phyloP scores from a whole-genome alignment of 306 rosid species.

The Cucumis melo region DNA sequence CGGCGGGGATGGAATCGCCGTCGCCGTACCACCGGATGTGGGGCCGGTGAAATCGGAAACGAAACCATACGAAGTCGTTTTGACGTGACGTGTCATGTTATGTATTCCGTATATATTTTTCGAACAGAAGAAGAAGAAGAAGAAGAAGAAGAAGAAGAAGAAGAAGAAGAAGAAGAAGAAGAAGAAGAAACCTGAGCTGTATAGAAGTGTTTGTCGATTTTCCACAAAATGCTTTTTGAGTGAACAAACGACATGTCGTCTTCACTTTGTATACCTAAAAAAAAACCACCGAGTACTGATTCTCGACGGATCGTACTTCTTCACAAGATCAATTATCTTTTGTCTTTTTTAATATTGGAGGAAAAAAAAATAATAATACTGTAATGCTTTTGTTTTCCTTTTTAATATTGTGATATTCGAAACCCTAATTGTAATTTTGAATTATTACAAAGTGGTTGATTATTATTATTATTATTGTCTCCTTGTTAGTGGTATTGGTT shows the following conservation, averaged over 20 bases:
- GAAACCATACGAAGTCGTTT: not conserved
- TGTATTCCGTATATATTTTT: not conserved
- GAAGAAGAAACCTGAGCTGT: not conserved
- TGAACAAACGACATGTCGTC: slow-evolving; percentile 7
- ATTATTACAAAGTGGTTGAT: not conserved
- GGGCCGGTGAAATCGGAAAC: slow-evolving; percentile 13
- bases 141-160: not conserved
- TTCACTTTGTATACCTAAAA: not conserved
- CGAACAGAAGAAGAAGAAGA: not conserved
- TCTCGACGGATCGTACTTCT: not conserved
- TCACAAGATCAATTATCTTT: not conserved
- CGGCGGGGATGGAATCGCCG: slow-evolving; percentile 14
- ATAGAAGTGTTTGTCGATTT: not conserved
- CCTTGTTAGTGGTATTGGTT: not conserved
- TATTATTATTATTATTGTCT: not conserved
- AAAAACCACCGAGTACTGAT: not conserved
- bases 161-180: not conserved
- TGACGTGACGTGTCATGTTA: not conserved
- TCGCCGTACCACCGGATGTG: slow-evolving; percentile 30
- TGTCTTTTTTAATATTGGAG: not conserved
- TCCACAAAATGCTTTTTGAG: not conserved
- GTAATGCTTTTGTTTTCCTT: not conserved
- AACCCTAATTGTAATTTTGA: not conserved
- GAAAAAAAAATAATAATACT: not conserved
- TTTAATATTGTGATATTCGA: not conserved